Evolutionary conservation across 495 filamentous ascomycete species (phyloP), one percentile per base, ranked within the genome.

Genomic region (Tuber aestivum): DNA sequence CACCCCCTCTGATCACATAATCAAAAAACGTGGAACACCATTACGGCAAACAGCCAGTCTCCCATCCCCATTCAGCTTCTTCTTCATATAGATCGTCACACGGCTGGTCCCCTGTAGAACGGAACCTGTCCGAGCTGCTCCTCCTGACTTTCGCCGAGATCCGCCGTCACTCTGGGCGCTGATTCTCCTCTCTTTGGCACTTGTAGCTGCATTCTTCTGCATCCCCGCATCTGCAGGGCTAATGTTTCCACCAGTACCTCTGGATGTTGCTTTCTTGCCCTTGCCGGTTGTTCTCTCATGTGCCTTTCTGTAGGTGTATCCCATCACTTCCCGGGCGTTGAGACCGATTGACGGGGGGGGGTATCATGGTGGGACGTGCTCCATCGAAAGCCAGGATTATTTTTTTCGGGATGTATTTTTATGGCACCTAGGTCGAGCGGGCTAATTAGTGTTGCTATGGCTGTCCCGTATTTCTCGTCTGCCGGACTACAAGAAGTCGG

Each of bases 391-490:
- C 79, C 41, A 78, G 41, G 56, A 69, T 69, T 9, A 73, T 74
- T 1, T 14, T 14, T 44, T 14, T 76, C 76, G 35, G 73, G 42
- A 4, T 81, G 70, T 16, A 74, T 44, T 14, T 75, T 45, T 48
- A 81, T 74, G 27, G 73, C 71, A 50, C 48, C 35, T 48, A 81
- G 68, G 41, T 72, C 73, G 75, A 81, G 73, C 12, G 74, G 77
- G 38, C 73, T 45, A 35, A 81, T 73, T 1, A 81, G 79, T 4
- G 75, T 78, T 18, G 78, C 75, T 21, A 81, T 75, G n/a, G 75
- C 75, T 9, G 72, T 69, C 21, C 76, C 71, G 40, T 37, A 42
- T 44, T 16, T 20, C 23, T 56, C n/a, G 16, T 41, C 72, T 38
- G 72, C 61, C 7, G 23, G 21, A 56, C 23, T n/a, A 7, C 7